Evolutionary conservation across 208 protist genomes (phyloP).

Genomic region (Trypanosoma cruzi): DNA sequence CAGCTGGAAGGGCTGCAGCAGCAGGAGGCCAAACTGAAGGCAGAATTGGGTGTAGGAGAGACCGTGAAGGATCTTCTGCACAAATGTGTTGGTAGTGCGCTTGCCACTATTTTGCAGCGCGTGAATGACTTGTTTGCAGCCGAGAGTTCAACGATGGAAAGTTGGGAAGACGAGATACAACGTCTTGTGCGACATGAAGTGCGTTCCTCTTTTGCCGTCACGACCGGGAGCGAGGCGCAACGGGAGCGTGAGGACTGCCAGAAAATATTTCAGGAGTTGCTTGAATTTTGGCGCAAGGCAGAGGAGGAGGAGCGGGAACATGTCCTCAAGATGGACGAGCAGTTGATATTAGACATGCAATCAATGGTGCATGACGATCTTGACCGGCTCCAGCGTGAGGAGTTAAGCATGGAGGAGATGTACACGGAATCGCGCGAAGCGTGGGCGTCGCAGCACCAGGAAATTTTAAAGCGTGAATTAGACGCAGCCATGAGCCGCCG

Average conservation of each 20-base stretch:
- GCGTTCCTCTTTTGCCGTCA: conserved; percentile 65
- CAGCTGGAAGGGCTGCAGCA: conserved; percentile 41
- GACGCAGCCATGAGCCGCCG: conserved; percentile 49
- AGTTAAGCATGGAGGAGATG: conserved; percentile 71
- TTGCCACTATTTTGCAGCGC: conserved; percentile 50
- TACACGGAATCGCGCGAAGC: conserved; percentile 71
- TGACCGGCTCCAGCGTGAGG: conserved; percentile 61
- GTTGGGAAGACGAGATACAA: conserved; percentile 61
- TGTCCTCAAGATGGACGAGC: conserved; percentile 80
- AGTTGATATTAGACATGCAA: conserved; percentile 66
- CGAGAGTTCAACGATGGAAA: conserved; percentile 24
- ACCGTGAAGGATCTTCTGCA: conserved; percentile 44
- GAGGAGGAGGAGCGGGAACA: conserved; percentile 66
- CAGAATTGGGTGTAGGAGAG: conserved; percentile 44
- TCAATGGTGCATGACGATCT: conserved; percentile 70
- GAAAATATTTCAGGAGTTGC: conserved; percentile 63
- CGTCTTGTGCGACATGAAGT: conserved; percentile 69
- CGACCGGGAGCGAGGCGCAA: conserved; percentile 58
- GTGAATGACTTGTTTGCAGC: conserved; percentile 55
- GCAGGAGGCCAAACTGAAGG: conserved; percentile 54
- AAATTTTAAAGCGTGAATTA: conserved; percentile 57
- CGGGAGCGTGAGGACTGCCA: conserved; percentile 58
- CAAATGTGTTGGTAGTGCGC: conserved; percentile 51
- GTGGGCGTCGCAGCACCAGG: conserved; percentile 71
- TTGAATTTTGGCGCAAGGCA: conserved; percentile 71